These are phyloP conservation scores for Dioszegia hungarica DNA, from an alignment of 768 basidiomycete species.

Conservation along the genomic window DNA sequence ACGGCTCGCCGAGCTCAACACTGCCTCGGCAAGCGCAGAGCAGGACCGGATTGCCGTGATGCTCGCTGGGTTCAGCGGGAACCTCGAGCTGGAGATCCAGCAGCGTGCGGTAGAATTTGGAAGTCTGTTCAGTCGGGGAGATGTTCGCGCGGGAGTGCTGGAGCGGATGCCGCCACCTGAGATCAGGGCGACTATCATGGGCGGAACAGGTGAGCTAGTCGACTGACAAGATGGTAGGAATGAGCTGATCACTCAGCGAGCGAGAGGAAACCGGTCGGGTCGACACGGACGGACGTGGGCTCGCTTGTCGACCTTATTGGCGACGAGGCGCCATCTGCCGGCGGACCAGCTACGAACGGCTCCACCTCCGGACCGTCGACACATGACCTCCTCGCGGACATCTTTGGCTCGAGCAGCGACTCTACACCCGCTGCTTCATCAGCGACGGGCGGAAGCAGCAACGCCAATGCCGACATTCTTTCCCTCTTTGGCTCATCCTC, in stretches of 20 bases:
- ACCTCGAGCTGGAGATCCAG: conserved; percentile 88
- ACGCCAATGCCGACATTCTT: conserved; percentile 78
- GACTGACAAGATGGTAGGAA: conserved; percentile 1
- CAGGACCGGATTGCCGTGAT: conserved; percentile 75
- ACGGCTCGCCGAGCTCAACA: conserved; percentile 56
- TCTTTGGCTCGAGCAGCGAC: conserved; percentile 62
- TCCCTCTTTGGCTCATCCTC: conserved; percentile 65
- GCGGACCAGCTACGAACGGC: conserved; percentile 51
- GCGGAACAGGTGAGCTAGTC: conserved; percentile 64
- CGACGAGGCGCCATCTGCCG: conserved; percentile 61
- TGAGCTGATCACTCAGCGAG: conserved; percentile 58
- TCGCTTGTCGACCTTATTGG: conserved; percentile 70
- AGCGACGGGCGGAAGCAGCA: conserved; percentile 50
- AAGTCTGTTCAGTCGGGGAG: conserved; percentile 58
- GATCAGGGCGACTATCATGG: conserved; percentile 88
- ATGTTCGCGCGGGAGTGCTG: conserved; percentile 64
- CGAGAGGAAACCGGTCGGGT: conserved; percentile 94
- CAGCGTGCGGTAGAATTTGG: conserved; percentile 95
- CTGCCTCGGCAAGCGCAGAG: conserved; percentile 23
- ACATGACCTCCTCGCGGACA: conserved; percentile 84
- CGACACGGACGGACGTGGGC: conserved; percentile 71
- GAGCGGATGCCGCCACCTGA: conserved; percentile 99
- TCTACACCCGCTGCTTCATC: neutral
- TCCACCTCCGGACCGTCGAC: conserved; percentile 51
- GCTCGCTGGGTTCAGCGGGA: conserved; percentile 75